Conservation (phyloP, 1,284 basidiomycete species). For the Thelephora terrestris region DNA sequence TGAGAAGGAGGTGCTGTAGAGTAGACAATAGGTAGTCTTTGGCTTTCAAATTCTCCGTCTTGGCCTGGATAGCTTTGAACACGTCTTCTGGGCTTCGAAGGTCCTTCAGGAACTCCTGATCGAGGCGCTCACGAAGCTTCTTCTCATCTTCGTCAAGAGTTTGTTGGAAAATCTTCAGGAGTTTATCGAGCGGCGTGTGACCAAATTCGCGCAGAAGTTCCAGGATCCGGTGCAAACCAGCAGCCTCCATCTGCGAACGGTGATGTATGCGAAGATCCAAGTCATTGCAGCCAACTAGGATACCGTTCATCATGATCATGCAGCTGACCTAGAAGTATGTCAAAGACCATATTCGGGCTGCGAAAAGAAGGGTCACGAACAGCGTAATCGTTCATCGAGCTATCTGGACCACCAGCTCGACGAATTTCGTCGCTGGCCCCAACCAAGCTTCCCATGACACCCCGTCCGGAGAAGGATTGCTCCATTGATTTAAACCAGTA, state of each 20-base stretch:
- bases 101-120: conserved; percentile 69
- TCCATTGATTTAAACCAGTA: conserved; percentile 89
- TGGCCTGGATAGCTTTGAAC: conserved; percentile 71
- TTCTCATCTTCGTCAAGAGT: conserved; percentile 74
- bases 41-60: conserved; percentile 70
- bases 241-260: conserved; percentile 82
- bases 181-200: conserved; percentile 54
- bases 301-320: conserved; percentile 57
- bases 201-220: conserved; percentile 63
- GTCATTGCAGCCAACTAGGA: conserved; percentile 59
- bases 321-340: conserved; percentile 46
- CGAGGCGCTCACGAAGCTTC: conserved; percentile 68
- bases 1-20: conserved; percentile 87
- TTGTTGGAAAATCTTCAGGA: conserved; percentile 59
- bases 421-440: conserved; percentile 88
- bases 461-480: conserved; percentile 70
- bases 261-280: conserved; percentile 79
- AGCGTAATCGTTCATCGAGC: conserved; percentile 73
- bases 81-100: conserved; percentile 81
- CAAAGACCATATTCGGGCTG: background rate
- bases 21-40: conserved; percentile 85
- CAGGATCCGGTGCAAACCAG: conserved; percentile 72
- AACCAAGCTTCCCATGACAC: conserved; percentile 92
- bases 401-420: conserved; percentile 47
- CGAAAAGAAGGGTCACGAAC: conserved; percentile 35